Conservation (phyloP, 2,329 filamentous ascomycete species). For the Lecanicillium sp. region DNA sequence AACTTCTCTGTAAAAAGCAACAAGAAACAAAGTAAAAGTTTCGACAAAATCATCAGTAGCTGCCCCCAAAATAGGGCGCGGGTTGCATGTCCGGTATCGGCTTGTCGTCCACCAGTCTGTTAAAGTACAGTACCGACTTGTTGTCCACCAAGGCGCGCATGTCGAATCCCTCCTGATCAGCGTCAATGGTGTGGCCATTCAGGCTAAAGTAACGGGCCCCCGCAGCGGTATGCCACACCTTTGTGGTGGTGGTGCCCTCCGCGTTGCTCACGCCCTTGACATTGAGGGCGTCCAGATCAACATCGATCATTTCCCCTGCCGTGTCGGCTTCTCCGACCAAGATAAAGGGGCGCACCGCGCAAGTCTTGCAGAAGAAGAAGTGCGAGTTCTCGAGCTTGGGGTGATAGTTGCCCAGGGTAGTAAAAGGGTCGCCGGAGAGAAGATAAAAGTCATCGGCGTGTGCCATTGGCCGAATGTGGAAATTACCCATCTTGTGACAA, state of each 20-base stretch:
- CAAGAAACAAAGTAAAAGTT: too few species aligned
- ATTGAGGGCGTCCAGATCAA: too few species aligned
- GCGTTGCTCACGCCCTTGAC: conserved; percentile 15
- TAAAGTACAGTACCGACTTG: conserved; percentile 25
- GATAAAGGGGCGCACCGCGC: conserved; percentile 39
- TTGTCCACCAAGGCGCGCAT: conserved; percentile 31
- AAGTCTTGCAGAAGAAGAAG: conserved; percentile 42
- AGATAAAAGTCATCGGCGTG: conserved; percentile 39
- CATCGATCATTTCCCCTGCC: conserved; percentile 16
- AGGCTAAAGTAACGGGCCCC: conserved; percentile 28
- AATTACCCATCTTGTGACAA: conserved; percentile 42
- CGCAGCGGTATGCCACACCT: neutral
- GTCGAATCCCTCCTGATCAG: conserved; percentile 31
- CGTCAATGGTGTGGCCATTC: conserved; percentile 33
- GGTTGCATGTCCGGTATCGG: conserved; percentile 9
- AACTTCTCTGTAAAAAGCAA: too few species aligned
- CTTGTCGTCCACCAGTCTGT: conserved; percentile 16
- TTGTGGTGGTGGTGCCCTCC: neutral
- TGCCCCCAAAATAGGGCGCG: conserved; percentile 16
- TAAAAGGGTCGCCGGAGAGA: conserved; percentile 30
- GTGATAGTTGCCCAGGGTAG: conserved; percentile 36
- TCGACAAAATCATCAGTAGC: conserved; percentile 19
- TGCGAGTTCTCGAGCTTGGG: conserved; percentile 26
- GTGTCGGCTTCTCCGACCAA: conserved; percentile 29
- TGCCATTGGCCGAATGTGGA: conserved; percentile 36